These are phyloP conservation scores for Hsuehochloa calcarea DNA, from an alignment of 176 grass and related monocot genomes.

Conservation along the genomic window DNA sequence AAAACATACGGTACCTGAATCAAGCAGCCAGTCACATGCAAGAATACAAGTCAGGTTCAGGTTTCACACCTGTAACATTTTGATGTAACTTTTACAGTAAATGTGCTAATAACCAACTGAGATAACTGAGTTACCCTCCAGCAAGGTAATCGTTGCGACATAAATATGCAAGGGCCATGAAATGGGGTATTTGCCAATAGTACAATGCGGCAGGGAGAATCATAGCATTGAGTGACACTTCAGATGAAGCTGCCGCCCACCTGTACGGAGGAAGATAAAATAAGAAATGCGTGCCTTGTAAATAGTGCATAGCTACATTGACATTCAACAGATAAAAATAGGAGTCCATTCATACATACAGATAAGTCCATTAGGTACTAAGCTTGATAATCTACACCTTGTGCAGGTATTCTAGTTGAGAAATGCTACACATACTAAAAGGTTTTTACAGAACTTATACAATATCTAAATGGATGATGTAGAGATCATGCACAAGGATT, in stretches of 20 bases:
- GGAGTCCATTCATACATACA: neutral
- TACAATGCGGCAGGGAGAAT: slow-evolving; percentile 91
- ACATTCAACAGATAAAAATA: slow-evolving; percentile 7
- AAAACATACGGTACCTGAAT: slow-evolving; percentile 70
- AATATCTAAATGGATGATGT: neutral
- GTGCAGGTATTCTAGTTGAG: neutral
- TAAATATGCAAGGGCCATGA: slow-evolving; percentile 96
- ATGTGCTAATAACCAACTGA: neutral
- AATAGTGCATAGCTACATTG: neutral
- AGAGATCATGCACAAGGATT: neutral
- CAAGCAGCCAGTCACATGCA: slow-evolving; percentile 22
- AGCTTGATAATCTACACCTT: slow-evolving; percentile 1
- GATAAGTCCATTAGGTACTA: neutral
- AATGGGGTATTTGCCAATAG: slow-evolving; percentile 97
- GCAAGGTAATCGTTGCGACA: slow-evolving; percentile 87
- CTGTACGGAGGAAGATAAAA: slow-evolving; percentile 36
- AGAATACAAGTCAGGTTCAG: slow-evolving; percentile 10
- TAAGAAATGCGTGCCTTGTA: neutral
- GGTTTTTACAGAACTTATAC: neutral
- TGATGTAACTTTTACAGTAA: slow-evolving; percentile 3
- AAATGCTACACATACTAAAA: slow-evolving; percentile 15
- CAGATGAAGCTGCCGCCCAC: slow-evolving; percentile 84
- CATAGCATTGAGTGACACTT: slow-evolving; percentile 72
- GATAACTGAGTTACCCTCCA: slow-evolving; percentile 70
- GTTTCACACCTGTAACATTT: slow-evolving; percentile 6